Base-by-base conservation (phyloP, 768 basidiomycete genomes). In the Macrolepiota albuminosa region DNA sequence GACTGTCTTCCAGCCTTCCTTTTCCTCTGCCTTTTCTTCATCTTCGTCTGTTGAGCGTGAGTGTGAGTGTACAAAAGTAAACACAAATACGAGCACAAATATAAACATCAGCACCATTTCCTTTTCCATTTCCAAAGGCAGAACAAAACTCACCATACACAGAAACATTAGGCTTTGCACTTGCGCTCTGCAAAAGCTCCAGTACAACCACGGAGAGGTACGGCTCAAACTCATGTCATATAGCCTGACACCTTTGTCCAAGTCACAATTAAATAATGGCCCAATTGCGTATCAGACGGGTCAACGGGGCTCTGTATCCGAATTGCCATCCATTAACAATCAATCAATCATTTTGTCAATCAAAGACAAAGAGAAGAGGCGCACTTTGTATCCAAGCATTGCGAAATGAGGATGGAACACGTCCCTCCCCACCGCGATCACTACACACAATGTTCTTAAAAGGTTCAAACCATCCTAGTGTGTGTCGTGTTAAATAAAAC, bases 211-310 rank as follows among this genome's bases (percentile, higher is more conserved):
- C 81, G 0, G 87, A 86, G 2, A 95, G 80, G 70, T 91, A 95
- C 0, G 91, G 91, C 67, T 90, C 91, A 61, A 95, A 96, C 67
- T 94, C 89, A 10, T 82, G 77, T 0, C 89, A 88, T 66, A 95
- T 81, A 0, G 91, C 90, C 63, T 93, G 91, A 93, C 0, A 95
- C 81, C 67, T 91, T 94, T 2, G 90, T 88, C 92, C 92, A 95
- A 0, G 92, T 95, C 46, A 86, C 84, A 50, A 92, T 91, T 31
- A 94, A 78, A 69, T 92, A 93, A 58, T 88, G 87, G 0, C 78
- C 78, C 2, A 88, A 70, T 63, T 91, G 85, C 0, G 88, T 84
- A 66, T 95, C 91, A 13, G 81, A 78, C 1, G 87, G 82, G 63
- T 93, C 91, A 0, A 78, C 71, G 0, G 89, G 86, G 45, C 78